phyloP scores from a whole-genome alignment of 805 yeast species.

The Metschnikowia peoriensis region DNA sequence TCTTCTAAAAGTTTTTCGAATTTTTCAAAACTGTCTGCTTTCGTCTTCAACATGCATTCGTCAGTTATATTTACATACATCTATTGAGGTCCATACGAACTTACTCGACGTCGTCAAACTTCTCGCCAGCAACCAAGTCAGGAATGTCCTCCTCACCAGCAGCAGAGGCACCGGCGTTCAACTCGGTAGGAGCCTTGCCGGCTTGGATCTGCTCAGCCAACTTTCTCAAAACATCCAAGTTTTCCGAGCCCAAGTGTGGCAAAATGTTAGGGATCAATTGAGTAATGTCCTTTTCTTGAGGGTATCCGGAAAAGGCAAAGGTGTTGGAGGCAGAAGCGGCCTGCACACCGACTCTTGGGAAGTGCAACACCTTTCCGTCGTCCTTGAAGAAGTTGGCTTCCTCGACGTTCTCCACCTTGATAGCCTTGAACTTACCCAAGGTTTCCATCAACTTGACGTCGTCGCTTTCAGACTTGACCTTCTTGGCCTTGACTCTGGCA shows the following conservation, averaged over 20 bases:
- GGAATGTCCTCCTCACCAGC: conserved; percentile 62
- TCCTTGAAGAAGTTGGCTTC: conserved; percentile 98
- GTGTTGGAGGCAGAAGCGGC: conserved; percentile 88
- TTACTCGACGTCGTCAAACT: conserved; percentile 62
- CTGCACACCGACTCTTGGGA: conserved; percentile 95
- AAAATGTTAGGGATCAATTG: conserved; percentile 92
- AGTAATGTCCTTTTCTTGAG: conserved; percentile 88
- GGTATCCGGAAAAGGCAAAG: conserved; percentile 91
- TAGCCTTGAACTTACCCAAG: conserved; percentile 84
- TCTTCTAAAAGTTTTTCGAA: too few species aligned
- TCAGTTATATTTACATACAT: conserved; percentile 14
- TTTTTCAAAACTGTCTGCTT: too few species aligned
- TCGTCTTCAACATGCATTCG: conserved; percentile 11
- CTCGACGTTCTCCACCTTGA: conserved; percentile 83
- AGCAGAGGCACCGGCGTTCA: conserved; percentile 37
- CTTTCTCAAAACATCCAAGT: conserved; percentile 82
- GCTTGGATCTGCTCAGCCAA: conserved; percentile 86
- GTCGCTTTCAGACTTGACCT: conserved; percentile 74
- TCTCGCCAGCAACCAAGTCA: conserved; percentile 85
- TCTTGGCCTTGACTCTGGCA: conserved; percentile 91
- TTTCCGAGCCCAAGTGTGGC: conserved; percentile 95
- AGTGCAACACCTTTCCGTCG: conserved; percentile 94
- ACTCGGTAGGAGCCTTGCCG: conserved; percentile 49
- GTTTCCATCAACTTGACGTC: conserved; percentile 89
- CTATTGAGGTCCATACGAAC: neutral